These are phyloP conservation scores for Tylopilus vinaceipallidus DNA, from an alignment of 768 basidiomycete species.

Conservation along the genomic window DNA sequence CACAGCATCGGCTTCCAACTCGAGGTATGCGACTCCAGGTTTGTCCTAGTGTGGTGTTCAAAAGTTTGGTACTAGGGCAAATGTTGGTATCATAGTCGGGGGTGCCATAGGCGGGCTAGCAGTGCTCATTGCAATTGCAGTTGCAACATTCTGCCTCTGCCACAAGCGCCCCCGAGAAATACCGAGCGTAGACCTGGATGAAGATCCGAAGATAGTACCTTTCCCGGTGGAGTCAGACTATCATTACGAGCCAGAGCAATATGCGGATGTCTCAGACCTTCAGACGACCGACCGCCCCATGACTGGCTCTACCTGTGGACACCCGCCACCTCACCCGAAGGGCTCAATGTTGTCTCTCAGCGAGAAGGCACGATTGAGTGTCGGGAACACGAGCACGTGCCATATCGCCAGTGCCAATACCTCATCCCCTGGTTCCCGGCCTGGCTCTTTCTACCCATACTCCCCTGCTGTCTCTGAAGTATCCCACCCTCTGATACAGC, in stretches of 20 bases:
- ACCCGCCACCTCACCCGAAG: not conserved
- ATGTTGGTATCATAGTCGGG: slow-evolving; percentile 11
- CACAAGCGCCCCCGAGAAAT: not conserved
- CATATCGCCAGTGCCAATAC: not conserved
- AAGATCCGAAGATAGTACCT: slow-evolving; percentile 1
- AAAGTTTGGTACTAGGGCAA: not conserved
- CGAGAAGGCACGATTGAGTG: slow-evolving; percentile 1
- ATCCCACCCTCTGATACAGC: slow-evolving; percentile 2
- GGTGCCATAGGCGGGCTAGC: slow-evolving; percentile 12
- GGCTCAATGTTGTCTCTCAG: not conserved
- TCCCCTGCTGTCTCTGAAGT: not conserved
- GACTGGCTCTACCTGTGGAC: not conserved
- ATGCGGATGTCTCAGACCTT: not conserved
- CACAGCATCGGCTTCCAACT: not conserved
- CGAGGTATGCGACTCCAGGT: not conserved
- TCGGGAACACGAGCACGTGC: not conserved
- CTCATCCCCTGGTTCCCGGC: not conserved
- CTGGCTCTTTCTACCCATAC: not conserved
- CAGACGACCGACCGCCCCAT: not conserved
- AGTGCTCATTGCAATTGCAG: slow-evolving; percentile 1
- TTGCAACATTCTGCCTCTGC: slow-evolving; percentile 4
- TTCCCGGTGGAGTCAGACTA: not conserved
- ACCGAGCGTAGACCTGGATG: not conserved
- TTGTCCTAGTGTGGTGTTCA: not conserved
- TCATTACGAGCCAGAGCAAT: not conserved